Evolutionary conservation across 2,329 filamentous ascomycete genomes (phyloP).

Genomic region (Penicillium aurantiogriseum): DNA sequence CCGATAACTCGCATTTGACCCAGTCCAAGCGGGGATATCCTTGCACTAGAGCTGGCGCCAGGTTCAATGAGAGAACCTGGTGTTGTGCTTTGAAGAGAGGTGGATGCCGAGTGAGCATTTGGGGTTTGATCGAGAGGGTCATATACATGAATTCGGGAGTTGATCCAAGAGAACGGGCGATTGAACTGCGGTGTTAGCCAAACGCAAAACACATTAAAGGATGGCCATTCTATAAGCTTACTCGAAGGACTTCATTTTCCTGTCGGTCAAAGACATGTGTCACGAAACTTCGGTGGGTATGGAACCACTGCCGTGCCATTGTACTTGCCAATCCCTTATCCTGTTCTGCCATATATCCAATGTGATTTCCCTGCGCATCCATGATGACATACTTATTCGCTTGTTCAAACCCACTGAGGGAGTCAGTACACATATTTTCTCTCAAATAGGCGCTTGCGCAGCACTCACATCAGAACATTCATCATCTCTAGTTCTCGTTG

Average conservation of each 20-base stretch:
- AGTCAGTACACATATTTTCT: constrained; percentile 5
- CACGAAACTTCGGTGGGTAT: constrained; percentile 63
- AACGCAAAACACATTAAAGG: neutral
- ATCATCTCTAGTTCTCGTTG: constrained; percentile 65
- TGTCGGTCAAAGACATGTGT: constrained; percentile 64
- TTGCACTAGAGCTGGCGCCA: constrained; percentile 46
- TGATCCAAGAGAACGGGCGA: constrained; percentile 64
- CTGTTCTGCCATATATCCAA: constrained; percentile 64
- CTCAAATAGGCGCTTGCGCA: neutral
- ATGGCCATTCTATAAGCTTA: constrained; percentile 23
- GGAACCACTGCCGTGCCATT: constrained; percentile 59
- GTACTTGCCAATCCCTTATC: constrained; percentile 59
- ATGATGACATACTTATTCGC: constrained; percentile 66
- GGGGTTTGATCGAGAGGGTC: constrained; percentile 47
- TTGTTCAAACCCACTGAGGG: constrained; percentile 59
- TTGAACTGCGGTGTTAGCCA: constrained; percentile 49
- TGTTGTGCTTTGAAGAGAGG: constrained; percentile 46
- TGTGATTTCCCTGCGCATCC: constrained; percentile 61
- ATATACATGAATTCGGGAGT: constrained; percentile 57
- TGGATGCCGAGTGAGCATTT: constrained; percentile 39
- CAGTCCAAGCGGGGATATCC: constrained; percentile 54
- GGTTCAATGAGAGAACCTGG: constrained; percentile 41
- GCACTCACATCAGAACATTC: constrained; percentile 57
- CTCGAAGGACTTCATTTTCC: constrained; percentile 58
- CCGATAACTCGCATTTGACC: constrained; percentile 62